phyloP scores from a whole-genome alignment of 2,329 filamentous ascomycete genomes.

The Aspergillus glaucus region DNA sequence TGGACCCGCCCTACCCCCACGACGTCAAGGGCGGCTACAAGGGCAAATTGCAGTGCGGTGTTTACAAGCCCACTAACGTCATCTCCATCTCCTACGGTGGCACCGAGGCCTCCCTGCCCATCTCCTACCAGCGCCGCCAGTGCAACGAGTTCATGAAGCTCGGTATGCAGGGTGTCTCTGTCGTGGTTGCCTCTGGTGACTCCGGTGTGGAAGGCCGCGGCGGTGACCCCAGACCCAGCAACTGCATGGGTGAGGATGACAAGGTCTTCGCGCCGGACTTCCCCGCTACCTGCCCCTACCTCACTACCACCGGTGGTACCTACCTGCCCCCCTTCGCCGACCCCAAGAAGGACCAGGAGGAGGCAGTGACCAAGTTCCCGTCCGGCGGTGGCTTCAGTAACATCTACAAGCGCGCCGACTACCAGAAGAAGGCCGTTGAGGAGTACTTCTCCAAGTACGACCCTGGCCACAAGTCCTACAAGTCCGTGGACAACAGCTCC shows the following conservation, averaged over 20 bases:
- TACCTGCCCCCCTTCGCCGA: conserved; percentile 26
- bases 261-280: conserved; percentile 34
- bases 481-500: conserved; percentile 24
- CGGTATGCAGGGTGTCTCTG: conserved; percentile 43
- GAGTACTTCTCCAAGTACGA: conserved; percentile 26
- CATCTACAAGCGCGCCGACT: conserved; percentile 35
- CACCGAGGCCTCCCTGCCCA: conserved; percentile 27
- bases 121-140: conserved; percentile 32
- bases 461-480: conserved; percentile 24
- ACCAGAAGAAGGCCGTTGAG: conserved; percentile 32
- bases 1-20: conserved; percentile 42
- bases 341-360: conserved; percentile 26
- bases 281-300: conserved; percentile 28
- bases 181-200: conserved; percentile 44
- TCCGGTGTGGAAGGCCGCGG: conserved; percentile 34
- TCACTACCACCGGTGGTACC: conserved; percentile 36
- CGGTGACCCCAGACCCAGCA: conserved; percentile 22
- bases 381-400: conserved; percentile 41
- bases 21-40: conserved; percentile 35
- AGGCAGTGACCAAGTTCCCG: conserved; percentile 31
- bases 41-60: conserved; percentile 39
- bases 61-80: conserved; percentile 51
- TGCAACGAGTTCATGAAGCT: conserved; percentile 45
- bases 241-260: conserved; percentile 28
- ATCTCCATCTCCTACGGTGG: conserved; percentile 32